Conservation (phyloP, 768 basidiomycete species). For the Auriculariales sp. region DNA sequence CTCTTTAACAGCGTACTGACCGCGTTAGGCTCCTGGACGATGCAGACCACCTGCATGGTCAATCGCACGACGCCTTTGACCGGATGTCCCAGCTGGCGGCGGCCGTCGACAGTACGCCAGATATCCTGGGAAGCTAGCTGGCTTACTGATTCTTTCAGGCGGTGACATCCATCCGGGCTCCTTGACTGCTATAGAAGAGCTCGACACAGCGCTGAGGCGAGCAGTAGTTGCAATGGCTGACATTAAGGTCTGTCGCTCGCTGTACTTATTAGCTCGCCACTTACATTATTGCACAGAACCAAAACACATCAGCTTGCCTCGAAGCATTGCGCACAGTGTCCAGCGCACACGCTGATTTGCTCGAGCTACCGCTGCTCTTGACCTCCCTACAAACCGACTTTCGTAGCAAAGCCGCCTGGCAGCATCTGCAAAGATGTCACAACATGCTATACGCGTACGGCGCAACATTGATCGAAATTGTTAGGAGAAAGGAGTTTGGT, state of each 20-base stretch:
- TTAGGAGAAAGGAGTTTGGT: constrained; percentile 84
- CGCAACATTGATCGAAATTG: constrained; percentile 80
- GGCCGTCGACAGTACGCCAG: not conserved
- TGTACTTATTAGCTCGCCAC: constrained; percentile 11
- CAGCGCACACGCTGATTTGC: constrained; percentile 64
- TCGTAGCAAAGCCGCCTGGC: constrained; percentile 65
- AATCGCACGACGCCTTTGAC: constrained; percentile 46
- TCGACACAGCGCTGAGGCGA: constrained; percentile 44
- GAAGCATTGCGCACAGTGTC: constrained; percentile 61
- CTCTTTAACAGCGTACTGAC: not conserved
- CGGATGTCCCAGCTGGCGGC: constrained; percentile 21
- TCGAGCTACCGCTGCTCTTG: constrained; percentile 54
- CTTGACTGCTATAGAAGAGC: constrained; percentile 41
- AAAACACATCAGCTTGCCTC: constrained; percentile 54
- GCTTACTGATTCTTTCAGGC: too few species aligned
- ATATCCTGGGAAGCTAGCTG: too few species aligned
- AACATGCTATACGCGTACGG: constrained; percentile 87
- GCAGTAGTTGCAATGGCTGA: constrained; percentile 44
- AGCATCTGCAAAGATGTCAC: constrained; percentile 82
- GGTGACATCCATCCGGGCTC: not conserved
- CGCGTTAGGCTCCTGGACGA: constrained; percentile 40
- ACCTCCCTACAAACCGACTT: constrained; percentile 56
- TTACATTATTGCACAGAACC: constrained; percentile 34
- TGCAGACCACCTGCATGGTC: constrained; percentile 36
- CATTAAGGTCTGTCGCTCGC: constrained; percentile 18